phyloP scores from a whole-genome alignment of 441 rosid genomes.

The Dalechampia spathulata region DNA sequence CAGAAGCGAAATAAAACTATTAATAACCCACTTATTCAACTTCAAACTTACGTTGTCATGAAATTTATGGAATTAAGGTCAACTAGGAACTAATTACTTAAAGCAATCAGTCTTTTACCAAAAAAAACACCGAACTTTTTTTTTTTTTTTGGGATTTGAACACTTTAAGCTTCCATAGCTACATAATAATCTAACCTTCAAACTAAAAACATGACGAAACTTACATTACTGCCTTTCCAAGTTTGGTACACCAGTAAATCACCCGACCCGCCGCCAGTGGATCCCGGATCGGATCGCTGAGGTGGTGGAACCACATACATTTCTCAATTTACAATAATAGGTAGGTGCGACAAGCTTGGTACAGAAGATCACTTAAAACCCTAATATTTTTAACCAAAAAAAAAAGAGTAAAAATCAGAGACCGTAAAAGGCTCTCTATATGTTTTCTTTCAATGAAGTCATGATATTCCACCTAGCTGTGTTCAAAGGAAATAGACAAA shows the following conservation, averaged over 20 bases:
- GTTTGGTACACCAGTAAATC: slow-evolving; percentile 53
- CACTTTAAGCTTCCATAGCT: too few species aligned
- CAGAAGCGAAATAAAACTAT: too few species aligned
- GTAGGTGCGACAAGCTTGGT: too few species aligned
- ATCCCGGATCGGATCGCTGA: slow-evolving; percentile 29
- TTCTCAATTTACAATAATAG: slow-evolving; percentile 14
- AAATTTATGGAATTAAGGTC: too few species aligned
- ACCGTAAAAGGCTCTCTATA: background rate
- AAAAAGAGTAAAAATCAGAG: background rate
- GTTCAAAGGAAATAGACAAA: background rate
- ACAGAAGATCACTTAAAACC: slow-evolving; percentile 3
- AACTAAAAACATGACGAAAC: background rate
- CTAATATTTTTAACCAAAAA: too few species aligned
- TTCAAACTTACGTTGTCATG: too few species aligned
- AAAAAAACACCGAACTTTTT: too few species aligned
- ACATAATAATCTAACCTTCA: too few species aligned
- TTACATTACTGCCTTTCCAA: slow-evolving; percentile 89
- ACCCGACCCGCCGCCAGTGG: slow-evolving; percentile 22
- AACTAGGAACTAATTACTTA: background rate
- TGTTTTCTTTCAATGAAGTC: background rate
- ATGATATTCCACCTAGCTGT: slow-evolving; percentile 5
- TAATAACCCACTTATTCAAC: too few species aligned
- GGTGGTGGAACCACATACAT: slow-evolving; percentile 65
- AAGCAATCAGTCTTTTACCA: background rate
- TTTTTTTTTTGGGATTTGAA: too few species aligned